Percentiles rank a stretch among this genome's conserved stretches.
Evolutionary conservation across 73 alveolate genomes (phyloP).

Genomic region (Stentor coeruleus): DNA sequence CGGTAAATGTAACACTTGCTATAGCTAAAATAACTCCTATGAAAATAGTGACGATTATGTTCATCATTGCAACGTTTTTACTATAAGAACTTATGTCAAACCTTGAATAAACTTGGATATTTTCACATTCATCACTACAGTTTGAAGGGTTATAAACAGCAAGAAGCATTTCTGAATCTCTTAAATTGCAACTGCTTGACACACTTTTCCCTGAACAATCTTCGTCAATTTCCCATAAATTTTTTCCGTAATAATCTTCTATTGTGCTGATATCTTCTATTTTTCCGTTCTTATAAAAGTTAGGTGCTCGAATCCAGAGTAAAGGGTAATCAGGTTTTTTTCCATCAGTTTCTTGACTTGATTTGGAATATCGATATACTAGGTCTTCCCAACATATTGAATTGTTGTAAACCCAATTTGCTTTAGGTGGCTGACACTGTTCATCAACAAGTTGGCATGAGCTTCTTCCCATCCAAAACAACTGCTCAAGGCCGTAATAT

Average conservation of each 20-base stretch:
- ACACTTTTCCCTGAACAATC: constrained; percentile 19
- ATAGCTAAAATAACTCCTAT: constrained; percentile 57
- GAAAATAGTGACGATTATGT: constrained; percentile 52
- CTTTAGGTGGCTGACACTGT: constrained; percentile 30
- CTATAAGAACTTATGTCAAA: constrained; percentile 33
- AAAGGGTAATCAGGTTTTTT: constrained; percentile 24
- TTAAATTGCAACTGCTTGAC: constrained; percentile 18
- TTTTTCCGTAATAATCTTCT: not conserved
- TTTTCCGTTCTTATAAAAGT: constrained; percentile 42
- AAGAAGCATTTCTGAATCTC: constrained; percentile 53
- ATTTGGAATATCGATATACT: constrained; percentile 31
- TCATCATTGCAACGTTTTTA: constrained; percentile 38
- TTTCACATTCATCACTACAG: constrained; percentile 44
- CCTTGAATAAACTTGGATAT: constrained; percentile 52
- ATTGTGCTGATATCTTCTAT: constrained; percentile 25
- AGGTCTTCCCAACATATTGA: constrained; percentile 54
- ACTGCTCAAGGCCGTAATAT: constrained; percentile 53
- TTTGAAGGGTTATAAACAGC: constrained; percentile 39
- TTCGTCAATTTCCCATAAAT: not conserved
- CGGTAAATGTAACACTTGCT: constrained; percentile 59
- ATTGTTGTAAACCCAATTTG: constrained; percentile 30
- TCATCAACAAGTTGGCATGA: constrained; percentile 29
- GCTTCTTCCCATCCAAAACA: constrained; percentile 70
- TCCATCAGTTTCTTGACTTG: constrained; percentile 44
- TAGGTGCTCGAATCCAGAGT: constrained; percentile 62